phyloP scores from a whole-genome alignment of 805 yeast genomes.

The Babjeviella inositovora region DNA sequence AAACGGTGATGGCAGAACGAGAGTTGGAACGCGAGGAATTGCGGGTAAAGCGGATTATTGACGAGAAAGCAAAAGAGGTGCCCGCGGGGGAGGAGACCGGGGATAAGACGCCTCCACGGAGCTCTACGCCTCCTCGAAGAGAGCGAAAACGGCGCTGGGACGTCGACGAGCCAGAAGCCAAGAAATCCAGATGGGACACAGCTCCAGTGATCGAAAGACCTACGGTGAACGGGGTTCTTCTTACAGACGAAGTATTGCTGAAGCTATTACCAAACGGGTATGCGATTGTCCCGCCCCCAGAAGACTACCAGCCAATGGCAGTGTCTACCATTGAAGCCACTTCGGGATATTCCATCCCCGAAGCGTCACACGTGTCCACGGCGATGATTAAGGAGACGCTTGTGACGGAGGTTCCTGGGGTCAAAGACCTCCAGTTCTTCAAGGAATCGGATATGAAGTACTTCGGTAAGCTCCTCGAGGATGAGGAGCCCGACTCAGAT shows the following conservation, averaged over 20 bases:
- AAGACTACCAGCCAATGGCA: constrained; percentile 18
- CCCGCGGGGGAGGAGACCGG: constrained; percentile 3
- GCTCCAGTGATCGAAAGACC: constrained; percentile 9
- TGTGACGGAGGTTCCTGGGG: constrained; percentile 45
- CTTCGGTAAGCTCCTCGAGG: constrained; percentile 43
- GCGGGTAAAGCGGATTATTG: constrained; percentile 9
- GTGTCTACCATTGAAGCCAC: constrained; percentile 8
- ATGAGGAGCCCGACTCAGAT: no score
- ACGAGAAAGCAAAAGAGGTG: constrained; percentile 7
- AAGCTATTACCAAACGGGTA: constrained; percentile 37
- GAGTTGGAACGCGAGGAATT: constrained; percentile 7
- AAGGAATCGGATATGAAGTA: constrained; percentile 57
- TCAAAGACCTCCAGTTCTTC: constrained; percentile 49
- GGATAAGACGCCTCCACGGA: constrained; percentile 4
- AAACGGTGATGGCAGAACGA: constrained; percentile 7
- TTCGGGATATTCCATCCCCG: constrained; percentile 33
- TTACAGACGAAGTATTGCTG: constrained; percentile 29
- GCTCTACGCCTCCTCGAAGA: constrained; percentile 4
- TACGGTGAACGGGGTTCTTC: constrained; percentile 15
- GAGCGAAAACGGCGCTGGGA: constrained; percentile 17
- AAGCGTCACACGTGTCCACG: constrained; percentile 14
- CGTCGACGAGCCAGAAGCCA: constrained; percentile 5
- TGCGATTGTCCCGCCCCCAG: constrained; percentile 23
- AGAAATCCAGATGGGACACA: constrained; percentile 12
- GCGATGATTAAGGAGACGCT: constrained; percentile 14